Conservation (phyloP, 805 yeast species). For the Candida xiaguanensis region DNA sequence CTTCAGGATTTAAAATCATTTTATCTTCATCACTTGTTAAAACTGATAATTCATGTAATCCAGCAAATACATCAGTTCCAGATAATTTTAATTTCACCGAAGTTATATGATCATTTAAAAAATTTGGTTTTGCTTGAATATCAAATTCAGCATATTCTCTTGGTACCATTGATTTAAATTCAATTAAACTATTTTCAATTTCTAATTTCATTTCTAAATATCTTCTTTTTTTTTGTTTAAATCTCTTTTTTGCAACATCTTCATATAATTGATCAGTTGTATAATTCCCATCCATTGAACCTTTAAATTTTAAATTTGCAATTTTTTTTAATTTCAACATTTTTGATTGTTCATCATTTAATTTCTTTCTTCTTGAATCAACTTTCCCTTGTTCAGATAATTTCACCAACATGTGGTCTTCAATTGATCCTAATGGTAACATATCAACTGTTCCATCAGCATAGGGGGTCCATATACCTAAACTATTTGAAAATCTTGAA, state of each 20-base stretch:
- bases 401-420: slow-evolving; percentile 35
- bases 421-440: slow-evolving; percentile 52
- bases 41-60: slow-evolving; percentile 64
- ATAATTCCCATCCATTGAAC: slow-evolving; percentile 38
- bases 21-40: slow-evolving; percentile 19
- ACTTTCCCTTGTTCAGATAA: slow-evolving; percentile 5
- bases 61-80: slow-evolving; percentile 76
- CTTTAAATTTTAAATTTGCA: slow-evolving; percentile 62
- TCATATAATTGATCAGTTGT: slow-evolving; percentile 38
- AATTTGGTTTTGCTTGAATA: slow-evolving; percentile 28
- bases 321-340: slow-evolving; percentile 27
- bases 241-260: slow-evolving; percentile 17
- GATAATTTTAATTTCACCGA: slow-evolving; percentile 39
- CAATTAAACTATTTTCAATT: slow-evolving; percentile 14
- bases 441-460: slow-evolving; percentile 66
- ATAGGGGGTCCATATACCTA: slow-evolving; percentile 73
- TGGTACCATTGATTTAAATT: slow-evolving; percentile 56
- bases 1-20: slow-evolving; percentile 48
- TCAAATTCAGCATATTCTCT: slow-evolving; percentile 48
- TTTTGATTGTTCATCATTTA: slow-evolving; percentile 13
- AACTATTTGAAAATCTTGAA: slow-evolving; percentile 56
- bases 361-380: slow-evolving; percentile 8
- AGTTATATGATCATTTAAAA: slow-evolving; percentile 12
- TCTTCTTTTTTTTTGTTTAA: slow-evolving; percentile 13
- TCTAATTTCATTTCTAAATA: slow-evolving; percentile 15